phyloP scores from a whole-genome alignment of 352 stramenopile genomes.

The Saprolegnia parasitica region DNA sequence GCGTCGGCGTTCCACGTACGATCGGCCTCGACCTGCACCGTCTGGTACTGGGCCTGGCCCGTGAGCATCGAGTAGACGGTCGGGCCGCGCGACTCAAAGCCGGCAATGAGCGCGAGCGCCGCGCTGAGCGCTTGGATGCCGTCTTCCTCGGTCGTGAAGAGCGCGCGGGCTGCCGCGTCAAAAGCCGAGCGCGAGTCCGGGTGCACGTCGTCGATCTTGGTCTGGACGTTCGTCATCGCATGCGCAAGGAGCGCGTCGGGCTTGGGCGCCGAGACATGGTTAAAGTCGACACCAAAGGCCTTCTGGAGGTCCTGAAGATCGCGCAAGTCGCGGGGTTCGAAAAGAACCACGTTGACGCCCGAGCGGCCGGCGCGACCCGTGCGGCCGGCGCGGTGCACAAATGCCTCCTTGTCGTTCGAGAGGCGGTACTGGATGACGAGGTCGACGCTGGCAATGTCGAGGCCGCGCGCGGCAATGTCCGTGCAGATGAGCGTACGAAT shows the following conservation, averaged over 20 bases:
- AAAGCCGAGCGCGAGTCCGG: slow-evolving; percentile 48
- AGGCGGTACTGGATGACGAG: slow-evolving; percentile 93
- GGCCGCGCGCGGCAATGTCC: slow-evolving; percentile 84
- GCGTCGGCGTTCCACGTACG: slow-evolving; percentile 24
- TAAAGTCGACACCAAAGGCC: slow-evolving; percentile 71
- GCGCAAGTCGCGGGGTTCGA: slow-evolving; percentile 54
- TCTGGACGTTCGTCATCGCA: slow-evolving; percentile 46
- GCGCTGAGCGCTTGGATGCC: slow-evolving; percentile 52
- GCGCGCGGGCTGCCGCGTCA: slow-evolving; percentile 41
- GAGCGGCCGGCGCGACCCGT: slow-evolving; percentile 82
- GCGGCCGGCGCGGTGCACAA: slow-evolving; percentile 90
- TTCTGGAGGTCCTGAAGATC: slow-evolving; percentile 77
- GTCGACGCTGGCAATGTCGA: slow-evolving; percentile 88
- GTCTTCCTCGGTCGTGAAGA: slow-evolving; percentile 50
- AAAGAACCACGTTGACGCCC: slow-evolving; percentile 84
- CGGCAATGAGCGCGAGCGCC: slow-evolving; percentile 65
- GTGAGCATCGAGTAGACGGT: slow-evolving; percentile 72
- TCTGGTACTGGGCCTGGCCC: slow-evolving; percentile 57
- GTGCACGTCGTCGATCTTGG: slow-evolving; percentile 50
- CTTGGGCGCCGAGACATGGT: slow-evolving; percentile 47
- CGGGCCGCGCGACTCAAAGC: slow-evolving; percentile 67
- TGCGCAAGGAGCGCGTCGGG: slow-evolving; percentile 60
- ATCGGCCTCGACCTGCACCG: slow-evolving; percentile 50
- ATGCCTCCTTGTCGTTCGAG: slow-evolving; percentile 91
- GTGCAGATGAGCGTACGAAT: slow-evolving; percentile 92